These are phyloP conservation scores for Gossypium trilobum DNA, from an alignment of 441 rosid species.

Conservation along the genomic window DNA sequence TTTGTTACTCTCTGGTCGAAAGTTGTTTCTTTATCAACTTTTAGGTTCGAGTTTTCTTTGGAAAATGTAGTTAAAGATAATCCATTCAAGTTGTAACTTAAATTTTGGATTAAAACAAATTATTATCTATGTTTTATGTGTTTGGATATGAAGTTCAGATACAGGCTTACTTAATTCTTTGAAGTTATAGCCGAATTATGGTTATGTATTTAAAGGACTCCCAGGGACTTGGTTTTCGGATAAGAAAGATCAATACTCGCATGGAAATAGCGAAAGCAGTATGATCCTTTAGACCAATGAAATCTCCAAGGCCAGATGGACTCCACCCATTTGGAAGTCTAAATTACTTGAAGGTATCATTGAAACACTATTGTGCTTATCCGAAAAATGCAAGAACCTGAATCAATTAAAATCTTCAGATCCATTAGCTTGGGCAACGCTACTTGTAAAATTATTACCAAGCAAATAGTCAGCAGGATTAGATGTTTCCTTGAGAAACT, in stretches of 20 bases:
- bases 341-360: too few relatives aligned
- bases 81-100: conserved; percentile 10
- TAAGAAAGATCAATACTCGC: not conserved
- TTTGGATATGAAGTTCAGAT: not conserved
- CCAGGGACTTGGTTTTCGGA: not conserved
- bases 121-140: not conserved
- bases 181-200: not conserved
- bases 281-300: not conserved
- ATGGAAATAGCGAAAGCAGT: not conserved
- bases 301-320: not conserved
- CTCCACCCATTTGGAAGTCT: not conserved
- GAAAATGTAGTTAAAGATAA: conserved; percentile 13
- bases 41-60: not conserved
- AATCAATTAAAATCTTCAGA: not conserved
- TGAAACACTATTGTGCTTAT: not conserved
- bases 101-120: conserved; percentile 4
- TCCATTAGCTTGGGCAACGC: not conserved
- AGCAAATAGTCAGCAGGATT: not conserved
- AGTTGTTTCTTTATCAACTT: conserved; percentile 17
- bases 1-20: conserved; percentile 25
- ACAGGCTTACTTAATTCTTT: not conserved
- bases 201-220: not conserved
- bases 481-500: not conserved
- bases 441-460: not conserved
- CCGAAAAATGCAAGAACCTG: not conserved